Base-by-base conservation (phyloP, 148 eudicot species). In the Selenicereus undatus region DNA sequence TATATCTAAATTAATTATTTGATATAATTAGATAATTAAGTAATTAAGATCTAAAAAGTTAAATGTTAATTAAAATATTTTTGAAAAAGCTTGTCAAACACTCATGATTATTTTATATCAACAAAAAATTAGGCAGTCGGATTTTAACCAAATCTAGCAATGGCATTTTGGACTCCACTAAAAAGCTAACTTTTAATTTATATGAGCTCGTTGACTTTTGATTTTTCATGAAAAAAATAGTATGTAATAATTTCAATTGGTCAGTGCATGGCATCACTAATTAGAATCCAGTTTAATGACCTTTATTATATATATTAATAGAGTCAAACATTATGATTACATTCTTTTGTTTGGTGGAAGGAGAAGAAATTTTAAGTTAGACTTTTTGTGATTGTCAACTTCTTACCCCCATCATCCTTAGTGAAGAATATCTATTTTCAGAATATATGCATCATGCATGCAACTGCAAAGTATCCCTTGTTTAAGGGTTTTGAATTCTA, bases 301-400 rank as follows among this genome's bases (percentile, higher is more conserved):
- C 79, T 83, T 79, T 79, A 79, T 79, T 4, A 79, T 43, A 18
- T 36, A 4, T 39, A 39, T 39, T 39, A 71, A 72, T 32, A 32
- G 21, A 84, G 83, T 80, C 83, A 84, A 74, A 51, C 80, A 80
- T 32, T 76, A 60, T 43, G 82, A 80, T 32, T 32, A 32, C 78
- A 84, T 84, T 76, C 80, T 66, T 56, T 83, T 79, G 62, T 80
- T 82, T 76, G 60, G 73, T 29, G 58, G 13, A 79, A 27, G 22
- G 75, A 82, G 30, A 83, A 80, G 65, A 68, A 48, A 74, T 54
- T 22, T 84, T 89, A 74, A 22, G 62, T 77, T 29, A 14, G 21
- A 21, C 76, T 52, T 83, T 39, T 82, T 73, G 3, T 48, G 11
- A 74, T 82, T 89, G 95, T 90, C 95, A 91, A 91, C 92, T 78